These are phyloP conservation scores for Trichoderma parareesei DNA, from an alignment of 495 filamentous ascomycete genomes.

Conservation along the genomic window DNA sequence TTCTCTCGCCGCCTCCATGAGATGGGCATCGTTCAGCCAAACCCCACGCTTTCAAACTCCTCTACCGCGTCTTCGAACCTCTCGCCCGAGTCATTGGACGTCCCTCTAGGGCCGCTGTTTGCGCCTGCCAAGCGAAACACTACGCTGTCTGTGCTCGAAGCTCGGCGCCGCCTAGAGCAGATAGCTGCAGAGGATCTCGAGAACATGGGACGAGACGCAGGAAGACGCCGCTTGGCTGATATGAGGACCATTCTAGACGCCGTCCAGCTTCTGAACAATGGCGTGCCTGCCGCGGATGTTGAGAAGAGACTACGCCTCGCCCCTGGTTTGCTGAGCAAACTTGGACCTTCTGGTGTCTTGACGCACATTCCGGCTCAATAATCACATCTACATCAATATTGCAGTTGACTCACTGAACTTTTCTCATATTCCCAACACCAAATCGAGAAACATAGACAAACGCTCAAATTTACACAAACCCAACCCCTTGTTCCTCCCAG, in stretches of 20 bases:
- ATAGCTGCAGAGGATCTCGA: constrained; percentile 31
- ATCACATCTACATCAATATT: not conserved
- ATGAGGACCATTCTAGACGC: constrained; percentile 29
- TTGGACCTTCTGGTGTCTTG: constrained; percentile 28
- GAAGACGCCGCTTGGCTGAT: constrained; percentile 32
- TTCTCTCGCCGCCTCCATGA: constrained; percentile 34
- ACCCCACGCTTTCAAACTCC: constrained; percentile 37
- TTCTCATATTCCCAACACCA: constrained; percentile 6
- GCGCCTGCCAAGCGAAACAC: constrained; percentile 26
- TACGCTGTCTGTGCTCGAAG: constrained; percentile 35
- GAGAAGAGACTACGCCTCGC: constrained; percentile 30
- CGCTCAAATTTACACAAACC: not conserved
- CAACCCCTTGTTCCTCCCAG: not conserved
- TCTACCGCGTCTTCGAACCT: constrained; percentile 28
- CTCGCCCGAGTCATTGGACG: constrained; percentile 14
- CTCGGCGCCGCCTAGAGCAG: constrained; percentile 28
- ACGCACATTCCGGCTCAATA: constrained; percentile 7
- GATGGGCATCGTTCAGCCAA: constrained; percentile 41
- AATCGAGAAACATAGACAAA: not conserved
- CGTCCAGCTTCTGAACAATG: constrained; percentile 26
- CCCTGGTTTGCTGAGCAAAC: constrained; percentile 29
- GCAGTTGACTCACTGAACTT: not conserved
- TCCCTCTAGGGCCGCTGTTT: constrained; percentile 17
- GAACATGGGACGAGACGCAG: constrained; percentile 18
- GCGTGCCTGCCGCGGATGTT: constrained; percentile 23